Evolutionary conservation across 352 stramenopile species (phyloP), one percentile per base, ranked within the genome.

Genomic region (Globisporangium nunn): DNA sequence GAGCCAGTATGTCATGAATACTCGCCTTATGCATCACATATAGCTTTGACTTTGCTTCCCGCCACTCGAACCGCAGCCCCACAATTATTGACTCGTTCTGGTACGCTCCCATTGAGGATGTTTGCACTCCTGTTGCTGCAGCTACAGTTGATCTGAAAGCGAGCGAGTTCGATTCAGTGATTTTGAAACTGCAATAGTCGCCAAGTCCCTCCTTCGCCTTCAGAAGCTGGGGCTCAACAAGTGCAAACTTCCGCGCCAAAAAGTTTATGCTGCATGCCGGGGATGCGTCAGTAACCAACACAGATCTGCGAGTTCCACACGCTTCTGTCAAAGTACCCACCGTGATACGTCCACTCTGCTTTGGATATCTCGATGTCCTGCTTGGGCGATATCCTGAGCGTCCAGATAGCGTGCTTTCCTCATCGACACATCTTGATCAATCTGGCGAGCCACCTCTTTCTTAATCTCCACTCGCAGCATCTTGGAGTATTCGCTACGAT

Each of bases 401-500:
- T 7, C 17, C 18, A 63, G 18, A 2, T 35, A 50, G 2, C 59
- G 45, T 6, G 48, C 40, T 46, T 73, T 64, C 2, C 68, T 55
- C 6, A 41, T 39, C 6, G 17, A 49, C 3, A 87, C 72, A 23
- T 78, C 78, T 15, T 77, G 54, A 48, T 90, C 77, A 12, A 90
- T 87, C 61, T 90, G 80, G 47, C 64, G 58, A 10, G 74, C 69
- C 11, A 90, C 76, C 70, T 92, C 78, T 41, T 85, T 86, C 51
- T 88, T 86, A 52, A 92, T 89, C 46, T 88, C 79, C 3, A 63
- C 11, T 3, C 75, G 75, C 18, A 92, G 44, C 72, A 87, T 86
- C 2, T 61, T 72, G 1, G 85, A 67, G 35, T 91, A 92, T 30
- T 79, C 63, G 2, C 64, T 43, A 5, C 82, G 70, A 10, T 79